Percentiles rank a stretch among this genome's conserved stretches.
Evolutionary conservation across 495 filamentous ascomycete genomes (phyloP).

Genomic region (Hapsidospora chrysogenum): DNA sequence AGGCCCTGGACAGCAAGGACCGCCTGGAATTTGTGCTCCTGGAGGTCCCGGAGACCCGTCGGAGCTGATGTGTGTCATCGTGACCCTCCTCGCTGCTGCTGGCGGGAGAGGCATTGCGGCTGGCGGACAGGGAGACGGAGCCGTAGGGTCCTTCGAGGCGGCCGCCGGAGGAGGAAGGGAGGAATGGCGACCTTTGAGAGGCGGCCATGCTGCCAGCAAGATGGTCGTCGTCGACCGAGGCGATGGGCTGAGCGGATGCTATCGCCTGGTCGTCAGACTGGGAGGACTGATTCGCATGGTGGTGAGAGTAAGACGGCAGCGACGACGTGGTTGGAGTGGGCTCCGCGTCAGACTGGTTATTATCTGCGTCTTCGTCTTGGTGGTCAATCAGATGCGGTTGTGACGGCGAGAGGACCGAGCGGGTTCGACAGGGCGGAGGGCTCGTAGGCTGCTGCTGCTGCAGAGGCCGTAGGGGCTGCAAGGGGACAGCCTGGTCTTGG

Average conservation of each 20-base stretch:
- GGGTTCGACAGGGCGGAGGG: too few relatives aligned
- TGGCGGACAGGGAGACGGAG: conserved; percentile 1
- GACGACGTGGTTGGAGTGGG: too few relatives aligned
- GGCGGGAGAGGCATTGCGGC: conserved; percentile 2
- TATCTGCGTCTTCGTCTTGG: too few relatives aligned
- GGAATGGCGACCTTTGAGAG: not conserved
- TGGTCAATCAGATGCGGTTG: too few relatives aligned
- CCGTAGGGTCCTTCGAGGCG: not conserved
- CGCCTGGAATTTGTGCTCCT: conserved; percentile 1
- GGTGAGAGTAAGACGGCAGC: too few relatives aligned
- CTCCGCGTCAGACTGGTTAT: too few relatives aligned
- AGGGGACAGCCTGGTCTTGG: too few relatives aligned
- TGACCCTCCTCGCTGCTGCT: conserved; percentile 1
- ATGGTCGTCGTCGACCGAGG: not conserved
- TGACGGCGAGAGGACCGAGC: too few relatives aligned
- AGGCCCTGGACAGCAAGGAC: conserved; percentile 3
- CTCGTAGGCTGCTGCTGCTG: too few relatives aligned
- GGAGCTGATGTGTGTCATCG: not conserved
- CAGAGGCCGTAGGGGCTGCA: too few relatives aligned
- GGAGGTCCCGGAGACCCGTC: not conserved
- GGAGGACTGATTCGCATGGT: not conserved
- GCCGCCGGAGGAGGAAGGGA: not conserved
- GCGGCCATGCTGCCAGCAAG: not conserved
- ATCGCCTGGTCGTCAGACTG: not conserved
- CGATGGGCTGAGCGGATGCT: not conserved